phyloP scores from a whole-genome alignment of 805 yeast species.

The Nakazawaea molendinolei region DNA sequence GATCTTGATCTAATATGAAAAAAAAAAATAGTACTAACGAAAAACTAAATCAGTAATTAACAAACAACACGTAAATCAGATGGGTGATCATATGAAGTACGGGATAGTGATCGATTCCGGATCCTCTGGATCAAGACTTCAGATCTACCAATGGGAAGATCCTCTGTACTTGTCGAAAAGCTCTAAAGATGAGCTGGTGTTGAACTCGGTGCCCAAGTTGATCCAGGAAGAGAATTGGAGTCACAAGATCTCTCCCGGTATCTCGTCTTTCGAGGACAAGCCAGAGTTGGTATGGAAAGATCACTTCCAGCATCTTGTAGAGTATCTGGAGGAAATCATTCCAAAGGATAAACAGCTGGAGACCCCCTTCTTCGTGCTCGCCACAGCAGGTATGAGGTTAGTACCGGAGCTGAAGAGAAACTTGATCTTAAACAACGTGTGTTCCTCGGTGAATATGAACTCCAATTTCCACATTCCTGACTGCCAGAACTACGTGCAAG shows the following conservation, averaged over 20 bases:
- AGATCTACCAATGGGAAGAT: slow-evolving; percentile 76
- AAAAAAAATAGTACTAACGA: background rate
- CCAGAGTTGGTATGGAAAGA: slow-evolving; percentile 57
- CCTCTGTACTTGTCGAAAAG: slow-evolving; percentile 27
- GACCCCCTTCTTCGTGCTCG: slow-evolving; percentile 86
- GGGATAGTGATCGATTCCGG: slow-evolving; percentile 95
- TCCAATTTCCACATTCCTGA: slow-evolving; percentile 49
- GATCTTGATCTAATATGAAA: too few relatives aligned
- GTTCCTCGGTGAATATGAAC: slow-evolving; percentile 45
- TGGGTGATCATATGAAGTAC: slow-evolving; percentile 31
- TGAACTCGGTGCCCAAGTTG: slow-evolving; percentile 63
- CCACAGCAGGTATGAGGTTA: slow-evolving; percentile 96
- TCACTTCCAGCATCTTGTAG: slow-evolving; percentile 61
- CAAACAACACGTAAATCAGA: background rate
- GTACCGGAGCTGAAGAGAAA: slow-evolving; percentile 48
- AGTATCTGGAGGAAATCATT: slow-evolving; percentile 62
- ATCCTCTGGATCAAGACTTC: slow-evolving; percentile 87
- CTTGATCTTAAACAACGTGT: slow-evolving; percentile 51
- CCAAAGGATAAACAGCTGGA: slow-evolving; percentile 52
- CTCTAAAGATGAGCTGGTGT: slow-evolving; percentile 24
- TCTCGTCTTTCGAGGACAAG: slow-evolving; percentile 57
- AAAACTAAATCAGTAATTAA: background rate
- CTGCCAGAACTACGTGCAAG: slow-evolving; percentile 69
- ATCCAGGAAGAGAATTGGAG: slow-evolving; percentile 64
- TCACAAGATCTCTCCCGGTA: slow-evolving; percentile 72